Evolutionary conservation across 805 yeast species (phyloP).

Genomic region (Clavispora vitiphila): DNA sequence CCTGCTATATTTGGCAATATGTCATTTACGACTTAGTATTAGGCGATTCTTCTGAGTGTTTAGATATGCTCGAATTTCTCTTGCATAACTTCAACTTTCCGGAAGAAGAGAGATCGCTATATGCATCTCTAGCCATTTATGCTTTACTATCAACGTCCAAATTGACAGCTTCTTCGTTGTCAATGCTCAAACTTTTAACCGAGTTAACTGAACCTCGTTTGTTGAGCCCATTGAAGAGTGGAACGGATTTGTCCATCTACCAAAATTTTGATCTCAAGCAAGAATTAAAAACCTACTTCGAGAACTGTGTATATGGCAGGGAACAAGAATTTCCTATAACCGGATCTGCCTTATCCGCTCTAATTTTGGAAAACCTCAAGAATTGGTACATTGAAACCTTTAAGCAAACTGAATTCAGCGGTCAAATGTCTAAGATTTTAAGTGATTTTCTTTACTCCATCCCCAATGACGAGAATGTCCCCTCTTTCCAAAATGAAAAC

Average conservation of each 20-base stretch:
- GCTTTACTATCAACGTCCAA: slow-evolving; percentile 30
- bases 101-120: slow-evolving; percentile 85
- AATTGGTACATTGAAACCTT: slow-evolving; percentile 15
- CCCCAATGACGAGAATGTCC: slow-evolving; percentile 11
- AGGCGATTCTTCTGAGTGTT: slow-evolving; percentile 21
- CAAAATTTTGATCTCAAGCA: too few relatives aligned
- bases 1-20: slow-evolving; percentile 71
- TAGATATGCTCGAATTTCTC: slow-evolving; percentile 54
- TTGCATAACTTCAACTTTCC: slow-evolving; percentile 62
- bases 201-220: slow-evolving; percentile 60
- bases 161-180: slow-evolving; percentile 27
- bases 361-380: slow-evolving; percentile 17
- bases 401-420: slow-evolving; percentile 11
- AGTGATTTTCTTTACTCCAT: slow-evolving; percentile 17
- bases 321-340: slow-evolving; percentile 12
- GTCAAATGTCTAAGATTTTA: slow-evolving; percentile 16
- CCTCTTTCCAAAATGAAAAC: slow-evolving; percentile 2
- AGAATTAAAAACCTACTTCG: slow-evolving; percentile 15
- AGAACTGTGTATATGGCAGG: slow-evolving; percentile 3
- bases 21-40: slow-evolving; percentile 41
- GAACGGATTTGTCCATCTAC: background rate
- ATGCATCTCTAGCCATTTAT: slow-evolving; percentile 67
- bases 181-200: slow-evolving; percentile 40
- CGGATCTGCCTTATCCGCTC: slow-evolving; percentile 11
- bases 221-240: slow-evolving; percentile 17